Conservation (phyloP, 352 stramenopile genomes). For the Ophiocytium majus region DNA sequence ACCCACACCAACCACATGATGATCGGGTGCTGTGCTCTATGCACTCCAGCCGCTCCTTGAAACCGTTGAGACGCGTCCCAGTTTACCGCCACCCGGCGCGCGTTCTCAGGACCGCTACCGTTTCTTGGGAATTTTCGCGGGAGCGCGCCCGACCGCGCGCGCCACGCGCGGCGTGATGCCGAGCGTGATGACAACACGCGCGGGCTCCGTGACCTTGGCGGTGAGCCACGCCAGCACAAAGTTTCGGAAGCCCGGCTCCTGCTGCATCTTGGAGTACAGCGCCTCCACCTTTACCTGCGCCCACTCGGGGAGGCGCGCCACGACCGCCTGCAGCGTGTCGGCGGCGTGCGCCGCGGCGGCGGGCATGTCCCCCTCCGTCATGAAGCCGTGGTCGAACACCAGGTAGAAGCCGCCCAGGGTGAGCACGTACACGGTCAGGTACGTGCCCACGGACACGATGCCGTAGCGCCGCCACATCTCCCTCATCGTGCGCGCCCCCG, state of each 20-base stretch:
- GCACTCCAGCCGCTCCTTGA: too few species aligned
- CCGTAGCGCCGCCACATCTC: conserved; percentile 64
- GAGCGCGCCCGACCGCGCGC: conserved; percentile 56
- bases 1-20: too few species aligned
- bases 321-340: conserved; percentile 39
- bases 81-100: too few species aligned
- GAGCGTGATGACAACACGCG: conserved; percentile 64
- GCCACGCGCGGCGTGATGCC: conserved; percentile 63
- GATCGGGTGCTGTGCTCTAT: too few species aligned
- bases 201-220: conserved; percentile 72
- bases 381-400: conserved; percentile 65
- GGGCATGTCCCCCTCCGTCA: conserved; percentile 58
- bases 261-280: conserved; percentile 56
- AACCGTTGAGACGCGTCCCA: too few species aligned
- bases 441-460: conserved; percentile 65
- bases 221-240: conserved; percentile 72
- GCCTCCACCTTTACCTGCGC: conserved; percentile 34
- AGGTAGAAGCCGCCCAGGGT: conserved; percentile 66
- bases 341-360: neutral
- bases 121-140: conserved; percentile 1
- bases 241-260: conserved; percentile 67
- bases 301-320: conserved; percentile 42
- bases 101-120: too few species aligned
- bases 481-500: neutral
- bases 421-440: conserved; percentile 66